Conservation (phyloP, 805 yeast genomes). For the Saturnispora besseyi region DNA sequence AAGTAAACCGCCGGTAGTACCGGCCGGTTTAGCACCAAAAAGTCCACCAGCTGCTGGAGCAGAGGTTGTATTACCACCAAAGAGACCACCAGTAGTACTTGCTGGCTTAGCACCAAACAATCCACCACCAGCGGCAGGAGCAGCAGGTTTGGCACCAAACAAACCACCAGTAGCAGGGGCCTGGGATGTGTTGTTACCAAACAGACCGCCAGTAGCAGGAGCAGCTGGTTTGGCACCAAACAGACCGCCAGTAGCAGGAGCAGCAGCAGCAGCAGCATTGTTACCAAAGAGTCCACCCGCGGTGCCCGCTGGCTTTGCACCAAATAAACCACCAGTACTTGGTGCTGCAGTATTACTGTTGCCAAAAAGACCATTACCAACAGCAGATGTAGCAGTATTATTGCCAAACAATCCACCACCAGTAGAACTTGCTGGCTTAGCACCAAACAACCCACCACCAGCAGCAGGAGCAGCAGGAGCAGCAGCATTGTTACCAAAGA, state of each 20-base stretch:
- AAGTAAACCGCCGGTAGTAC: slow-evolving; percentile 16
- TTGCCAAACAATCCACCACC: slow-evolving; percentile 23
- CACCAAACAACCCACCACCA: slow-evolving; percentile 26
- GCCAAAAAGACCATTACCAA: slow-evolving; percentile 22
- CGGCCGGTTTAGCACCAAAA: slow-evolving; percentile 7
- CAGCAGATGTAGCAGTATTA: too few species aligned
- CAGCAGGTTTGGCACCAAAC: slow-evolving; percentile 20
- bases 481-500: slow-evolving; percentile 14
- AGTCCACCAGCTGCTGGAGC: slow-evolving; percentile 11
- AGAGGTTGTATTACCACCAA: slow-evolving; percentile 24
- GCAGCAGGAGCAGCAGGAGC: slow-evolving; percentile 11
- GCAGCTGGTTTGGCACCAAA: slow-evolving; percentile 25
- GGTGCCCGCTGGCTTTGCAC: slow-evolving; percentile 11
- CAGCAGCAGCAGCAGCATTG: slow-evolving; percentile 7
- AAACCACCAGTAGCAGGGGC: slow-evolving; percentile 16
- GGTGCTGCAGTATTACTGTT: slow-evolving; percentile 13
- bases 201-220: slow-evolving; percentile 20
- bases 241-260: slow-evolving; percentile 24
- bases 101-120: slow-evolving; percentile 21
- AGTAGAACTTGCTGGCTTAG: slow-evolving; percentile 18
- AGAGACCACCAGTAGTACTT: slow-evolving; percentile 28
- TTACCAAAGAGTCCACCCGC: slow-evolving; percentile 16
- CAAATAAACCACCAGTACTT: slow-evolving; percentile 20
- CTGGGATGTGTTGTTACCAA: slow-evolving; percentile 16
- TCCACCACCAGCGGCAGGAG: slow-evolving; percentile 15